A percentile compares a stretch with the other conserved stretches of the same genome.
These are phyloP conservation scores for Agaricus bisporus DNA, from an alignment of 768 basidiomycete genomes.

Conservation along the genomic window DNA sequence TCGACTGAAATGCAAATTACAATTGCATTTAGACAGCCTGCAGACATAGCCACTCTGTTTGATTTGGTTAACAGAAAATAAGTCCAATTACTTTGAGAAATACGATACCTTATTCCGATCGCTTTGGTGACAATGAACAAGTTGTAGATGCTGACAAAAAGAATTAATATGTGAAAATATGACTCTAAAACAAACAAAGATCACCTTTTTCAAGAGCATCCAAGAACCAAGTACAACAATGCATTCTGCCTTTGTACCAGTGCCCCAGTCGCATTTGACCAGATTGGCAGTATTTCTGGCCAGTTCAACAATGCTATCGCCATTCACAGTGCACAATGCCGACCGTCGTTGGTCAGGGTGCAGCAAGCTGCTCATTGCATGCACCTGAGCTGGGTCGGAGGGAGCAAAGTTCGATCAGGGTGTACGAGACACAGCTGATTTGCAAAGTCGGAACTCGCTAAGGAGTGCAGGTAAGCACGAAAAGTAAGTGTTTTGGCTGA, in stretches of 20 bases:
- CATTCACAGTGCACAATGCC: not conserved
- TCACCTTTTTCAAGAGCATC: slow-evolving; percentile 22
- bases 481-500: too few species aligned
- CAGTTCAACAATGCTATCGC: slow-evolving; percentile 17
- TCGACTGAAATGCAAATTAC: slow-evolving; percentile 13
- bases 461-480: slow-evolving; percentile 10
- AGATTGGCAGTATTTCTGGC: slow-evolving; percentile 21
- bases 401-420: too few species aligned
- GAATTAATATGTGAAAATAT: not conserved
- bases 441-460: slow-evolving; percentile 18
- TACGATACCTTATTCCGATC: not conserved
- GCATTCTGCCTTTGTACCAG: slow-evolving; percentile 15
- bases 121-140: not conserved
- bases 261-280: slow-evolving; percentile 23
- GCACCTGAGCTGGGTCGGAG: not conserved
- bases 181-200: slow-evolving; percentile 6
- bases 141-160: slow-evolving; percentile 2
- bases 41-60: slow-evolving; percentile 12
- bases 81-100: not conserved
- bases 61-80: not conserved
- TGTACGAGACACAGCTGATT: not conserved
- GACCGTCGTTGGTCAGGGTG: not conserved
- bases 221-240: slow-evolving; percentile 19
- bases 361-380: not conserved
- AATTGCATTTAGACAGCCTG: slow-evolving; percentile 17